These are phyloP conservation scores for Lecanosticta acicola DNA, from an alignment of 2,329 filamentous ascomycete species.

Conservation along the genomic window DNA sequence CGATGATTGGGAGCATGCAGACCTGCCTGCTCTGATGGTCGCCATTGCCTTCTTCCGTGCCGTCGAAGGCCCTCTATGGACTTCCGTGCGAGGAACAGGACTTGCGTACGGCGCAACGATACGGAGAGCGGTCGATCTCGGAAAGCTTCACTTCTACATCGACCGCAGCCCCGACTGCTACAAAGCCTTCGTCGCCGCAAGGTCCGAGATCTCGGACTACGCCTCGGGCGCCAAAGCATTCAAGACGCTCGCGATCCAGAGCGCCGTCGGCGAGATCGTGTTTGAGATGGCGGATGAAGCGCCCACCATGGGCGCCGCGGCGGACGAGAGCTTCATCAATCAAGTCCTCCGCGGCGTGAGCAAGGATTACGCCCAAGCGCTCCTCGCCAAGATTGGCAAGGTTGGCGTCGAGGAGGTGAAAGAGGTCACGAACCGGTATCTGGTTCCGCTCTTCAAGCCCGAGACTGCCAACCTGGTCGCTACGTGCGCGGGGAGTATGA, in stretches of 20 bases:
- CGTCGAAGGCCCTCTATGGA: slow-evolving; percentile 91
- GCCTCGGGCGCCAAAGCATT: slow-evolving; percentile 66
- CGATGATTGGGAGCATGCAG: slow-evolving; percentile 67
- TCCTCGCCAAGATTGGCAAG: slow-evolving; percentile 69
- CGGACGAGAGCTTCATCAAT: slow-evolving; percentile 74
- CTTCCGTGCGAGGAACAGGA: slow-evolving; percentile 83
- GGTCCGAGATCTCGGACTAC: slow-evolving; percentile 67
- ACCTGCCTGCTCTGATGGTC: slow-evolving; percentile 77
- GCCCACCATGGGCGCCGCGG: slow-evolving; percentile 74
- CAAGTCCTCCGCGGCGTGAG: slow-evolving; percentile 72
- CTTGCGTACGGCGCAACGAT: slow-evolving; percentile 88
- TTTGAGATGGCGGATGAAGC: slow-evolving; percentile 83
- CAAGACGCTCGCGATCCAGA: slow-evolving; percentile 78
- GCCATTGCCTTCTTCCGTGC: slow-evolving; percentile 87
- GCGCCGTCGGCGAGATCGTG: slow-evolving; percentile 84
- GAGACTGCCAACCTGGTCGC: slow-evolving; percentile 78
- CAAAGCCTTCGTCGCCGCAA: slow-evolving; percentile 76
- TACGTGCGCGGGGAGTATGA: slow-evolving; percentile 79
- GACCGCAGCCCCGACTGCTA: slow-evolving; percentile 86
- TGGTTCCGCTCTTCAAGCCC: slow-evolving; percentile 75
- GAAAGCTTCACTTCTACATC: slow-evolving; percentile 75
- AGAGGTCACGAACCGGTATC: slow-evolving; percentile 63
- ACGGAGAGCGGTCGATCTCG: slow-evolving; percentile 68
- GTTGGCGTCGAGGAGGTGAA: slow-evolving; percentile 74
- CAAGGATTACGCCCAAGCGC: slow-evolving; percentile 69